Evolutionary conservation across 371 early-diverging fungal species (phyloP).

Genomic region (Nematocida displodere): DNA sequence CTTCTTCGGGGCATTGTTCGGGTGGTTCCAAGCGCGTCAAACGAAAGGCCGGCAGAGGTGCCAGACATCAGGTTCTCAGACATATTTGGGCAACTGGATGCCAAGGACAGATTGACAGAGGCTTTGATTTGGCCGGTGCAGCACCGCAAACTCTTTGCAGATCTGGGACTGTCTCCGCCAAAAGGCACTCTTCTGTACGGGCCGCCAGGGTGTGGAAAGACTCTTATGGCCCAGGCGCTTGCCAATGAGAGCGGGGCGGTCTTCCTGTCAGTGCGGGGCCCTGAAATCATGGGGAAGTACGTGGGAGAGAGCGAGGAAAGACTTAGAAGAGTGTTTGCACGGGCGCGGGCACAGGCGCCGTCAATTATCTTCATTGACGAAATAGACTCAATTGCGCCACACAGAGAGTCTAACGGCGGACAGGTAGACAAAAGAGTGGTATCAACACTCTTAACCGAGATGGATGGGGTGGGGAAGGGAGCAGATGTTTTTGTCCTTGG

Average conservation of each 20-base stretch:
- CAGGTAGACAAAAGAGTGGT: constrained; percentile 89
- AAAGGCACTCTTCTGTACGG: constrained; percentile 90
- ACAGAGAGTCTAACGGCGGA: constrained; percentile 76
- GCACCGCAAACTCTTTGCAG: constrained; percentile 73
- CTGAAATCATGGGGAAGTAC: constrained; percentile 90
- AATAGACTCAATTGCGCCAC: constrained; percentile 97
- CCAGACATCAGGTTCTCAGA: constrained; percentile 37
- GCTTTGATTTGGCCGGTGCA: constrained; percentile 52
- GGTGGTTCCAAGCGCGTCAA: constrained; percentile 42
- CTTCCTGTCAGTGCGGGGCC: constrained; percentile 90
- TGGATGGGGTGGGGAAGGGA: constrained; percentile 88
- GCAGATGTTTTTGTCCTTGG: constrained; percentile 74
- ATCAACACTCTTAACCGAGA: constrained; percentile 87
- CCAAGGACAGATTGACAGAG: constrained; percentile 40
- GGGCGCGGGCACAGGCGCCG: constrained; percentile 87
- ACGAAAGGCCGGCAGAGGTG: constrained; percentile 31
- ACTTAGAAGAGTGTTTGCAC: constrained; percentile 87
- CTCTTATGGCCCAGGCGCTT: constrained; percentile 87
- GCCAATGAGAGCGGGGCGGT: constrained; percentile 90
- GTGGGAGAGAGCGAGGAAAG: constrained; percentile 96
- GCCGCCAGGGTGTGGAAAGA: constrained; percentile 93
- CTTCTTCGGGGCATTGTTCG: constrained; percentile 4
- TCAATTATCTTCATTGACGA: constrained; percentile 98
- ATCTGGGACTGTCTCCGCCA: constrained; percentile 80
- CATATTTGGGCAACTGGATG: constrained; percentile 55